phyloP scores from a whole-genome alignment of 2,329 filamentous ascomycete genomes.

The Penicillium sclerotiorum region DNA sequence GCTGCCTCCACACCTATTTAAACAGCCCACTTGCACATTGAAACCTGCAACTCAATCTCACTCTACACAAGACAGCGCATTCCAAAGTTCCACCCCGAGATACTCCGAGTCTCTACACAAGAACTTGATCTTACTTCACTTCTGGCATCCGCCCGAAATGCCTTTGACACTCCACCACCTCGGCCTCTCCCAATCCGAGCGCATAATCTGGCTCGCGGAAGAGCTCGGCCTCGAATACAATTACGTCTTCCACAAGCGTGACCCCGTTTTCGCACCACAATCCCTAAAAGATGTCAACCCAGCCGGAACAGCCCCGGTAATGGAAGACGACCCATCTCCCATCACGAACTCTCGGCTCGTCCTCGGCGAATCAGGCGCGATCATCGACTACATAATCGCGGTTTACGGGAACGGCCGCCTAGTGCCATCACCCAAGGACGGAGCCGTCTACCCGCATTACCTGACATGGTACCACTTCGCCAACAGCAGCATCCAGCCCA shows the following conservation, averaged over 20 bases:
- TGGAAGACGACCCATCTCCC: constrained; percentile 25
- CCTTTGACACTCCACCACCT: constrained; percentile 26
- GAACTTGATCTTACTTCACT: no score
- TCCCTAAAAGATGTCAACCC: constrained; percentile 26
- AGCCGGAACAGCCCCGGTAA: constrained; percentile 23
- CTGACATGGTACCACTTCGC: constrained; percentile 27
- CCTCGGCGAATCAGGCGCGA: constrained; percentile 24
- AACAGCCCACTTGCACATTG: no score
- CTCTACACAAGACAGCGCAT: no score
- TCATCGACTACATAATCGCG: constrained; percentile 24
- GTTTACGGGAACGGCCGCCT: constrained; percentile 21
- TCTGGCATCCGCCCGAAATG: constrained; percentile 17
- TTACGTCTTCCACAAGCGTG: constrained; percentile 24
- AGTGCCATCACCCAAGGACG: constrained; percentile 22
- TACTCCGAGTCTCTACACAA: no score
- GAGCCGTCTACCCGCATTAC: constrained; percentile 20
- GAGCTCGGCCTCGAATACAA: constrained; percentile 24
- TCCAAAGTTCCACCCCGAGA: no score
- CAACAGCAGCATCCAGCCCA: constrained; percentile 22
- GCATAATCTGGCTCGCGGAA: constrained; percentile 28
- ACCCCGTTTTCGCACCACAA: constrained; percentile 22
- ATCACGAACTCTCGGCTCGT: constrained; percentile 19
- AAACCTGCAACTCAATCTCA: no score
- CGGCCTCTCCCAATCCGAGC: constrained; percentile 27
- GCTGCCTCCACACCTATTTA: no score